These are phyloP conservation scores for Amanita fuliginea DNA, from an alignment of 768 basidiomycete species.

Conservation along the genomic window DNA sequence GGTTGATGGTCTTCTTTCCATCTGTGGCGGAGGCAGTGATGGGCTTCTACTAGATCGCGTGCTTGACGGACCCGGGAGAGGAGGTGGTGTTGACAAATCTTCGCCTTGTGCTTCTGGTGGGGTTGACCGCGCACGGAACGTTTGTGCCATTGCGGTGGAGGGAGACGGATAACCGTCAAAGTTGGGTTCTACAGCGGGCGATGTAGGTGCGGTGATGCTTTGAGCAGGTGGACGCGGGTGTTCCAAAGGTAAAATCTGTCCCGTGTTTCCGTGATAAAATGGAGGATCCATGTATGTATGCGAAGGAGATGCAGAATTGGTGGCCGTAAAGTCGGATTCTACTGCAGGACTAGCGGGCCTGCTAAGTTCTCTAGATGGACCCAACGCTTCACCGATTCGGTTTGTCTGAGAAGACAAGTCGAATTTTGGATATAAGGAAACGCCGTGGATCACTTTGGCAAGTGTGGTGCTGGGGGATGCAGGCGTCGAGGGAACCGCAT, in stretches of 20 bases:
- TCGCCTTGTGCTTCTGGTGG: conserved; percentile 11
- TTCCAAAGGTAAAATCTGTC: conserved; percentile 27
- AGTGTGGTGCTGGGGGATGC: conserved; percentile 23
- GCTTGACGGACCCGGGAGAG: not conserved
- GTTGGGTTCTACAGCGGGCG: not conserved
- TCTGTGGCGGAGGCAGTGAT: not conserved
- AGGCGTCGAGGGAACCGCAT: conserved; percentile 19
- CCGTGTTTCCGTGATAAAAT: conserved; percentile 21
- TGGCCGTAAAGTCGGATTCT: conserved; percentile 34
- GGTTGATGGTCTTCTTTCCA: not conserved
- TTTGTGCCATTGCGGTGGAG: not conserved
- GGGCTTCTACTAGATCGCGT: not conserved
- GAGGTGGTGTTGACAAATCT: not conserved
- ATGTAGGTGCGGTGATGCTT: not conserved
- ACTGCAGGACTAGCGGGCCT: conserved; percentile 32
- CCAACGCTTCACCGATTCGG: conserved; percentile 20
- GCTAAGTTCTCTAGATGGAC: conserved; percentile 12
- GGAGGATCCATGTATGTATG: conserved; percentile 32
- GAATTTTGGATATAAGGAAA: conserved; percentile 29
- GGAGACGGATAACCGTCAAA: not conserved
- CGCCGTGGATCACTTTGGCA: conserved; percentile 30
- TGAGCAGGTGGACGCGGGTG: conserved; percentile 15
- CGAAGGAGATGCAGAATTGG: conserved; percentile 31
- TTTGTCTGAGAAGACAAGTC: conserved; percentile 17
- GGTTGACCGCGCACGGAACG: conserved; percentile 12